These are phyloP conservation scores for Aspergillus ostianus DNA, from an alignment of 495 filamentous ascomycete species.

Conservation along the genomic window DNA sequence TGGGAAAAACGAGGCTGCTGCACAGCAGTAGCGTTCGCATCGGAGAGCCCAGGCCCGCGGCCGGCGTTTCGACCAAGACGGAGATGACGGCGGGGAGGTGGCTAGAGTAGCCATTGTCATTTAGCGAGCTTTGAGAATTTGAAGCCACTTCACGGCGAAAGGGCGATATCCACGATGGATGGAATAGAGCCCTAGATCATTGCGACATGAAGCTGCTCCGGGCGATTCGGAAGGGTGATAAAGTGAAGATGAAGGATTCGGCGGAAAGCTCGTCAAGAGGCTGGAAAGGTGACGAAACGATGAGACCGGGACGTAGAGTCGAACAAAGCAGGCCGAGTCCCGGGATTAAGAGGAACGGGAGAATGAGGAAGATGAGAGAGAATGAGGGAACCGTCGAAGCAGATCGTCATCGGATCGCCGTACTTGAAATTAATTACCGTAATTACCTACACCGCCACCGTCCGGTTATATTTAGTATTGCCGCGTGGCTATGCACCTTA, in stretches of 20 bases:
- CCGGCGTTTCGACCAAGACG: conserved; percentile 50
- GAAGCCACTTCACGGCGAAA: conserved; percentile 2
- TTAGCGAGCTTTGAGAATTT: conserved; percentile 6
- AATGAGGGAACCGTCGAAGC: not conserved
- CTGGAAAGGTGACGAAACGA: not conserved
- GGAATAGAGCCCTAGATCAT: conserved; percentile 13
- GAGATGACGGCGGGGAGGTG: conserved; percentile 43
- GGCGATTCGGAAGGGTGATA: not conserved
- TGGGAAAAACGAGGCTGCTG: conserved; percentile 78
- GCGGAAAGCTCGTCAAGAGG: not conserved
- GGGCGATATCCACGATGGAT: conserved; percentile 3
- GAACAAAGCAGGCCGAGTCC: no score
- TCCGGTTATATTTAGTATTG: not conserved
- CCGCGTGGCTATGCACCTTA: not conserved
- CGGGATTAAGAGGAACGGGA: not conserved
- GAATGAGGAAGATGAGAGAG: not conserved
- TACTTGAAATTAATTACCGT: not conserved
- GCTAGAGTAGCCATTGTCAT: conserved; percentile 42
- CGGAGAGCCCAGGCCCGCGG: conserved; percentile 64
- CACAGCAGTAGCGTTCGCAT: conserved; percentile 83
- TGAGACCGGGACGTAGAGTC: not conserved
- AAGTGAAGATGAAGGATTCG: not conserved
- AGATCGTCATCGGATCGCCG: conserved; percentile 1
- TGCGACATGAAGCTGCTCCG: conserved; percentile 6
- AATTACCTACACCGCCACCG: conserved; percentile 1